Evolutionary conservation across 257 asterid genomes (phyloP).

Genomic region (Parsonsia alboflavescens): DNA sequence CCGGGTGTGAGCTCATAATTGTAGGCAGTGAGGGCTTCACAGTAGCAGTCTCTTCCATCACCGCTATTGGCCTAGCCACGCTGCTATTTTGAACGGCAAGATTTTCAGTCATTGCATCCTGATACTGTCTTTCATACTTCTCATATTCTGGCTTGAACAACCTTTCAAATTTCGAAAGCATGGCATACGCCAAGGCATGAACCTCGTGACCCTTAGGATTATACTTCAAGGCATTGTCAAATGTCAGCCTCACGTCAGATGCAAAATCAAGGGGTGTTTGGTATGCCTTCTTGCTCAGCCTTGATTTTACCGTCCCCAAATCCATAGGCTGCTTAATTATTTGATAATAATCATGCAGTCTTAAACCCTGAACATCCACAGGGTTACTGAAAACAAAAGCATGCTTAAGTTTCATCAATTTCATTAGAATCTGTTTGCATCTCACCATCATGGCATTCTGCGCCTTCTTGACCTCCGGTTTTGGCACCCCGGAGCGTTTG

Average conservation of each 20-base stretch:
- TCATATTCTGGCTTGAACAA: slow-evolving; percentile 16
- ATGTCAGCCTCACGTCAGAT: slow-evolving; percentile 35
- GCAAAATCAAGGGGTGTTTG: slow-evolving; percentile 26
- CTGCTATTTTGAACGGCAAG: background rate
- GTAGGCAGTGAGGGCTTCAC: background rate
- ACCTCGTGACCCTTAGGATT: slow-evolving; percentile 26
- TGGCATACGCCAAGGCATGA: slow-evolving; percentile 16
- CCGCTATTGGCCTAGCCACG: background rate
- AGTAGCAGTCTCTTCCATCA: background rate
- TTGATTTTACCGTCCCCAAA: slow-evolving; percentile 31
- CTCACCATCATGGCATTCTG: slow-evolving; percentile 16
- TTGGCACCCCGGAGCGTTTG: slow-evolving; percentile 8
- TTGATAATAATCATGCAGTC: slow-evolving; percentile 25
- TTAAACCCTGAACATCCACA: slow-evolving; percentile 21
- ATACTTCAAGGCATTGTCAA: slow-evolving; percentile 30
- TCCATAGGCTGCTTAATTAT: slow-evolving; percentile 37
- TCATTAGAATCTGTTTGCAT: slow-evolving; percentile 24
- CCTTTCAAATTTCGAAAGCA: slow-evolving; percentile 21
- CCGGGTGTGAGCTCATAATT: background rate
- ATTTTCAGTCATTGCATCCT: slow-evolving; percentile 4
- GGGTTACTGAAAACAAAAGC: slow-evolving; percentile 24
- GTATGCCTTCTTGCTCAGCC: slow-evolving; percentile 18
- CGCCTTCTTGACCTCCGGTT: slow-evolving; percentile 2
- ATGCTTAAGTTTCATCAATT: slow-evolving; percentile 19
- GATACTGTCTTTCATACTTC: slow-evolving; percentile 17